phyloP scores from a whole-genome alignment of 2,329 filamentous ascomycete species.

The Botrytis squamosa region DNA sequence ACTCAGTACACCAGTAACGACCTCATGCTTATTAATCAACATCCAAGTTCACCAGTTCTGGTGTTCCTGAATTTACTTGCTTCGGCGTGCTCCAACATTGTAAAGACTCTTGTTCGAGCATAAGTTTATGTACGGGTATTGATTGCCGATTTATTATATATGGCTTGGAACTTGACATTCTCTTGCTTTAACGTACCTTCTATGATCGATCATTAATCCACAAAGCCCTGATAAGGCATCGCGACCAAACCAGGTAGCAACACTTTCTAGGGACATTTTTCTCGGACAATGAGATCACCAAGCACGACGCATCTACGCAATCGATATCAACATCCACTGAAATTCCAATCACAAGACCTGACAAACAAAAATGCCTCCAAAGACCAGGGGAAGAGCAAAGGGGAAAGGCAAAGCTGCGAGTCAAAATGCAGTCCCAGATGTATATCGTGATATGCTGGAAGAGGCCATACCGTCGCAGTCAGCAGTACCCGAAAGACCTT shows the following conservation, averaged over 20 bases:
- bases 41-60: neutral
- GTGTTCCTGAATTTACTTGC: neutral
- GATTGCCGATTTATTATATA: neutral
- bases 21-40: slow-evolving; percentile 8
- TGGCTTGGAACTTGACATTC: neutral
- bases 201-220: neutral
- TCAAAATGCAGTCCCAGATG: slow-evolving; percentile 40
- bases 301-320: neutral
- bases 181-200: neutral
- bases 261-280: neutral
- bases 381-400: slow-evolving; percentile 26
- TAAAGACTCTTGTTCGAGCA: neutral
- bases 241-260: neutral
- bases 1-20: neutral
- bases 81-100: neutral
- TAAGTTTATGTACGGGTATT: neutral
- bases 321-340: accelerated
- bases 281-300: neutral
- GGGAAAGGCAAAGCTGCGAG: slow-evolving; percentile 23
- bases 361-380: slow-evolving; percentile 26
- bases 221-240: neutral
- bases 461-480: slow-evolving; percentile 41
- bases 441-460: slow-evolving; percentile 48
- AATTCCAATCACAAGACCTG: neutral
- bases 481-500: slow-evolving; percentile 38